phyloP scores from a whole-genome alignment of 2,329 filamentous ascomycete genomes.

The Sporothrix inflata region DNA sequence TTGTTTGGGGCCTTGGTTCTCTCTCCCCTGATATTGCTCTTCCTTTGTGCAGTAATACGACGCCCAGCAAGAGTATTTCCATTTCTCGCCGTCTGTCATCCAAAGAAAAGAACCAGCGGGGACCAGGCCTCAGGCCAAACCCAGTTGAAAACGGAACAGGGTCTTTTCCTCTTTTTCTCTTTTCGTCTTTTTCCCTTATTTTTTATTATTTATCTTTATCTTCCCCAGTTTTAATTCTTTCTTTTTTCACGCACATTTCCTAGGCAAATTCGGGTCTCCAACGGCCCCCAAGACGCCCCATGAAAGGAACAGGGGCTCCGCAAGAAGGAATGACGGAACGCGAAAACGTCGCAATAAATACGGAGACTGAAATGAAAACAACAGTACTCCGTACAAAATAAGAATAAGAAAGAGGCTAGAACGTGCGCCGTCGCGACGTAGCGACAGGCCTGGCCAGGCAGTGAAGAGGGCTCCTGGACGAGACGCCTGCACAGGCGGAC shows the following conservation, averaged over 20 bases:
- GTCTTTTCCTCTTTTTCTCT: background rate
- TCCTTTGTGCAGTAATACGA: background rate
- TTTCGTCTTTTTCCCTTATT: background rate
- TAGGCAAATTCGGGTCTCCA: background rate
- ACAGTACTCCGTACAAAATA: background rate
- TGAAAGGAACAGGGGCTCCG: background rate
- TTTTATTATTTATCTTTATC: background rate
- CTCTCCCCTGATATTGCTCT: no score
- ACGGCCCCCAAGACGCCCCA: background rate
- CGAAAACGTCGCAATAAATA: background rate
- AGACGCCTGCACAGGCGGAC: no score
- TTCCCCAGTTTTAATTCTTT: slow-evolving; percentile 9
- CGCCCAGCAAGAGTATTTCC: background rate
- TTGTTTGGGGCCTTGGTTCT: no score
- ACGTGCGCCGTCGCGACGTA: no score
- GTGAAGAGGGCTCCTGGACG: background rate
- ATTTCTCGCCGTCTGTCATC: background rate
- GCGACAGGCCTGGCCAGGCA: background rate
- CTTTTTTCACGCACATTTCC: background rate
- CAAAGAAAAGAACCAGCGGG: background rate
- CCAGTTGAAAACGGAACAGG: background rate
- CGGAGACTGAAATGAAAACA: no score
- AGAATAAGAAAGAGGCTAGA: slow-evolving; percentile 11
- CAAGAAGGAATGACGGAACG: background rate
- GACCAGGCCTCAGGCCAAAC: background rate